A percentile compares a stretch with the other conserved stretches of the same genome.
Conservation (phyloP, 2,329 filamentous ascomycete genomes). For the Talaromyces piceae region DNA sequence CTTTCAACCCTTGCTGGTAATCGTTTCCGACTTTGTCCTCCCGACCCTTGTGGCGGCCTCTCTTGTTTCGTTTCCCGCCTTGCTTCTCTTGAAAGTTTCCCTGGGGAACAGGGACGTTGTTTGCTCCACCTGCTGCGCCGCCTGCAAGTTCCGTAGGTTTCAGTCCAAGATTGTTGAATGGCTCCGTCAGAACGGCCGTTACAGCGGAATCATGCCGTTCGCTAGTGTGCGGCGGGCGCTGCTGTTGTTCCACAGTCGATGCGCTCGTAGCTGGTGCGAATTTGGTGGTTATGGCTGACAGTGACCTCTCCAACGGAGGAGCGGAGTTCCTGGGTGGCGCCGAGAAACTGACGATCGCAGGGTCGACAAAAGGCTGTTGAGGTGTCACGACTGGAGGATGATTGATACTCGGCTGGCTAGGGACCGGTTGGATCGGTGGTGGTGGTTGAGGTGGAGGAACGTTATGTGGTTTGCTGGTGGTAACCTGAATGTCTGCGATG, state of each 20-base stretch:
- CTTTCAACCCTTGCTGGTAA: conserved; percentile 26
- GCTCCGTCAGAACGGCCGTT: conserved; percentile 37
- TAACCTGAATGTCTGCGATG: conserved; percentile 53
- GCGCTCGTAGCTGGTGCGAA: neutral
- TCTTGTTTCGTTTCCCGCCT: conserved; percentile 37
- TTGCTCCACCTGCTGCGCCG: conserved; percentile 1
- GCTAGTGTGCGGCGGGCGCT: conserved; percentile 13
- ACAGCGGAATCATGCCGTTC: conserved; percentile 23
- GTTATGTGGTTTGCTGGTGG: conserved; percentile 25
- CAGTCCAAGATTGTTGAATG: conserved; percentile 36
- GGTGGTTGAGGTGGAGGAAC: conserved; percentile 5
- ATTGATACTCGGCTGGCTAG: neutral
- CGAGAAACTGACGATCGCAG: conserved; percentile 68
- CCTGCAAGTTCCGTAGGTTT: conserved; percentile 16
- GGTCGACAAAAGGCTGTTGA: conserved; percentile 60
- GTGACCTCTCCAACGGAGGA: conserved; percentile 6
- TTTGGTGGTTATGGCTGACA: conserved; percentile 3
- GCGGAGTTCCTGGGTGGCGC: conserved; percentile 17
- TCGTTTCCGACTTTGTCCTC: conserved; percentile 45
- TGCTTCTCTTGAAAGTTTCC: conserved; percentile 17
- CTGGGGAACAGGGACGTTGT: conserved; percentile 9
- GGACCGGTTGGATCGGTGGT: neutral
- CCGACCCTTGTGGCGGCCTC: conserved; percentile 37
- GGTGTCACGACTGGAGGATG: conserved; percentile 5
- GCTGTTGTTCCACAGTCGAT: conserved; percentile 7